Base-by-base conservation (phyloP, 352 stramenopile species). In the Pythium dissotocum region DNA sequence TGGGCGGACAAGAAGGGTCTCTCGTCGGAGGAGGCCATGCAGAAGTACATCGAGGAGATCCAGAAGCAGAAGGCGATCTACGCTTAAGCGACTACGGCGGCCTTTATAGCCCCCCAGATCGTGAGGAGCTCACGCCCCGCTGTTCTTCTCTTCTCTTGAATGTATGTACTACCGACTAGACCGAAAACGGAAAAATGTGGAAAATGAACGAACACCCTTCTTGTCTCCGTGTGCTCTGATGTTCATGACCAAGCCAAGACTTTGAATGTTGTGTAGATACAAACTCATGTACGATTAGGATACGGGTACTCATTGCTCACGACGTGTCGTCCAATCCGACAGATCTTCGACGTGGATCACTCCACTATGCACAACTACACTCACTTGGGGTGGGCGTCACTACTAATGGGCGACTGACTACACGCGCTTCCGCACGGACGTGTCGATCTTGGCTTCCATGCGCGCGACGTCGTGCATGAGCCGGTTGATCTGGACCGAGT, bases 1-100 rank as follows among this genome's bases (percentile, higher is more conserved):
- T 97, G 90, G 90, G 83, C 75, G 30, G 81, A 86, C 7, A 91
- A 93, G 76, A 96, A 97, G 78, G 88, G 71, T 51, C n/a, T 92
- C 65, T 92, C 85, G 65, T 76, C 83, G 59, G 86, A 95, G 61
- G 87, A 95, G 58, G 90, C 90, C 72, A 95, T 92, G 88, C 75
- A 88, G 70, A 82, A 81, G 72, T 97, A 97, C 85, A 91, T 97
- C 61, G 75, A 82, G 40, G 83, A 94, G 71, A 83, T 96, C 72
- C 78, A 88, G 71, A 90, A 89, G 71, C 86, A 87, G 73, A 89
- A 94, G 86, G 83, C 79, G 44, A 65, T 85, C 35, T 95, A 95
- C 84, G 83, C 87, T 46, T 95, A 93, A 83, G 64, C 38, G 16
- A 32, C 28, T 24, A 30, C 28, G 28, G 18, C 49, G 24, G 46